Evolutionary conservation across 345 rosid genomes (phyloP), one percentile per base, ranked within the genome.

Genomic region (Draba incana): DNA sequence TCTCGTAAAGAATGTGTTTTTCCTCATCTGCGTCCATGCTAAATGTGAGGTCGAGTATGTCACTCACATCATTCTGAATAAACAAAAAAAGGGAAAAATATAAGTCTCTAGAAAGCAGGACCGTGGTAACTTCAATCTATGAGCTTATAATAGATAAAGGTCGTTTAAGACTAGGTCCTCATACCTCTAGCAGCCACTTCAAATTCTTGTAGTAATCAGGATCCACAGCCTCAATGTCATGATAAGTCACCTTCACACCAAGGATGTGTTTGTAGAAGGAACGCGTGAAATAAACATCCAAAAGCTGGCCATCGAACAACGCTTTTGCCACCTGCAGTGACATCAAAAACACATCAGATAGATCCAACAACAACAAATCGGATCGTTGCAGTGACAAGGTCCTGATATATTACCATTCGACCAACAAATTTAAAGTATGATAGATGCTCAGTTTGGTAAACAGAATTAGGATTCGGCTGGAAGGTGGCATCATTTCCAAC

Each of bases 21-120:
- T 93, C 98, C 81, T 93, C 98, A 35, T 93, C 98, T 16, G 98
- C 85, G 81, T 93, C 98, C 97, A 84, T 93, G 71, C 98, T 93
- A 70, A 93, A 93, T 72, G 98, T 93, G 81, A 93, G 85, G 83
- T 87, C 97, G 56, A 80, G 94, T 31, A 90, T 80, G 71, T 84
- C 88, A 44, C 81, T 90, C 47, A 84, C 97, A 75, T 93, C 98
- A 72, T 93, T 93, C 98, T 93, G 84, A 62, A 51, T 24, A 27
- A 50, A 13, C 50, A 66, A 13, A 15, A 74, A 84, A 75, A 4
- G 12, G 1, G 9, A 23, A 6, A 45, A 45, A 28, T 28, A 27
- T 57, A 16, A 55, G 47, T 70, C 62, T 27, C 54, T 28, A 31
- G 58, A 61, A 31, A 24, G 71, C 42, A 71, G 27, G 12, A 25